Evolutionary conservation across 768 basidiomycete genomes (phyloP), one percentile per base, ranked within the genome.

Genomic region (Chiua virens): DNA sequence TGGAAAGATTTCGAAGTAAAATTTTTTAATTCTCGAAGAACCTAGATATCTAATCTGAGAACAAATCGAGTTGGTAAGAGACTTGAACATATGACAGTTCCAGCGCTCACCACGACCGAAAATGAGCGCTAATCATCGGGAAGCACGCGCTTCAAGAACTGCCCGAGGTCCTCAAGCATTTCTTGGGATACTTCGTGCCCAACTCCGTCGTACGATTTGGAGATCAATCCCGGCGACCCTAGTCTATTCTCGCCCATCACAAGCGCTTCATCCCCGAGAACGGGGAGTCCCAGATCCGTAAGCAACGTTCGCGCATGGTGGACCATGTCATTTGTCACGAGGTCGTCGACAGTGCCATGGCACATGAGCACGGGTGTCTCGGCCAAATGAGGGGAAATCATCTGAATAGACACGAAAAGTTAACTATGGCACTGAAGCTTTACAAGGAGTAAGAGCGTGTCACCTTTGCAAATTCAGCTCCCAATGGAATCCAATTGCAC

Each of bases 351-450:
- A 6, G 75, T 79, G 21, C 93, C 93, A 56, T 93, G 89, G 11
- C 88, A 94, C 83, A 89, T 89, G 70, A 96, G 95, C 23, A 95
- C 76, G 1, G 92, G 89, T 21, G 82, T 76, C 4, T 78, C 76
- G 40, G 76, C 70, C 17, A 85, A 82, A 57, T 84, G 74, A 9
- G 77, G 70, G n/a, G 80, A 79, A 39, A 77, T 66, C 77, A 89
- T 82, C 88, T 91, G 50, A 22, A 45, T 55, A 47, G 20, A 42
- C 27, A 17, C 15, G 15, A 1, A 15, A 17, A 49, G 41, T 56
- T 47, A 49, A 51, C n/a, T 49, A 43, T 38, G 23, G 38, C 39
- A 10, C 9, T 20, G 15, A 17, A 17, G 11, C 28, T 20, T 42
- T n/a, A 28, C 32, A 36, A 55, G 28, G 44, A 51, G 46, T 23